A percentile compares a stretch with the other conserved stretches of the same genome.
phyloP scores from a whole-genome alignment of 495 filamentous ascomycete species.

The Penicillium cinerascens region DNA sequence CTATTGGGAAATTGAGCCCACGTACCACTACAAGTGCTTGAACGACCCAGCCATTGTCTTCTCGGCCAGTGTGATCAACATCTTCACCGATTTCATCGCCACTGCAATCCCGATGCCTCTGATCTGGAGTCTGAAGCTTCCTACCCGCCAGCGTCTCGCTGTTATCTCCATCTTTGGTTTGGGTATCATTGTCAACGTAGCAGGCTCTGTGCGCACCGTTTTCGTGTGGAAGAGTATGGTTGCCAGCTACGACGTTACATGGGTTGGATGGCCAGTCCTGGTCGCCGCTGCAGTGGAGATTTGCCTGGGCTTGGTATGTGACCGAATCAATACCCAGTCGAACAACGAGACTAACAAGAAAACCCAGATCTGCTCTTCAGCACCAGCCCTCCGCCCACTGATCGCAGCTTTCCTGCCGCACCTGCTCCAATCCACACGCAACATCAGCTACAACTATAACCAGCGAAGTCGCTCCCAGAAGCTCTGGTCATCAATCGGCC shows the following conservation, averaged over 20 bases:
- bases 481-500: constrained; percentile 22
- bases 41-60: constrained; percentile 49
- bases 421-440: constrained; percentile 30
- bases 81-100: constrained; percentile 54
- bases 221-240: constrained; percentile 50
- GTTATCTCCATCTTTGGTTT: constrained; percentile 57
- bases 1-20: constrained; percentile 48
- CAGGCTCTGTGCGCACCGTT: constrained; percentile 52
- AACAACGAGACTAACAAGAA: not conserved
- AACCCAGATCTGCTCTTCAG: constrained; percentile 53
- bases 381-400: constrained; percentile 53
- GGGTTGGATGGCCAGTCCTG: constrained; percentile 52
- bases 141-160: constrained; percentile 50
- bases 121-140: constrained; percentile 53
- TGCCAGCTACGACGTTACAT: constrained; percentile 49
- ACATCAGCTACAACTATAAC: constrained; percentile 18
- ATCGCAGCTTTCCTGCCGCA: constrained; percentile 42
- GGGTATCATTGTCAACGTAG: constrained; percentile 56
- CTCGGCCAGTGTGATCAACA: constrained; percentile 56
- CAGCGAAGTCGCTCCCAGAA: constrained; percentile 22
- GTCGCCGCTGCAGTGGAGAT: constrained; percentile 55
- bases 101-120: constrained; percentile 59
- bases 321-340: not conserved
- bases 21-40: constrained; percentile 43
- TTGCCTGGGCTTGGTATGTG: constrained; percentile 56